Percentiles rank a stretch among this genome's conserved stretches.
Conservation (phyloP, 495 filamentous ascomycete genomes). For the Trichocladium uniseriatum region DNA sequence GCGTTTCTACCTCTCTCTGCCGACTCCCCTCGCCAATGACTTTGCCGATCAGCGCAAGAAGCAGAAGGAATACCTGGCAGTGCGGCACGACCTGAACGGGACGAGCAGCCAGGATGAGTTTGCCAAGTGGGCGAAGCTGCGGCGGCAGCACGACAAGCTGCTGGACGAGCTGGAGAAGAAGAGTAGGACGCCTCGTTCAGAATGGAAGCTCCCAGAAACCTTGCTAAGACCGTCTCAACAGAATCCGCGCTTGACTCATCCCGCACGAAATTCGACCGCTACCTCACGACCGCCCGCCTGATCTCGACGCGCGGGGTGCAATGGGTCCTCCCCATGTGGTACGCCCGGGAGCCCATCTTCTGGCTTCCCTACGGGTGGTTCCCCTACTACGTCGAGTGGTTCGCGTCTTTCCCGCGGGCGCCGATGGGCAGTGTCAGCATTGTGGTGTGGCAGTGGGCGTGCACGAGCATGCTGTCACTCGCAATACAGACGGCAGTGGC, state of each 20-base stretch:
- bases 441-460: constrained; percentile 83
- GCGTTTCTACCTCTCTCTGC: constrained; percentile 66
- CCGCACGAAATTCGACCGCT: constrained; percentile 65
- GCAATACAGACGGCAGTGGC: constrained; percentile 40
- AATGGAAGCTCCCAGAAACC: no score
- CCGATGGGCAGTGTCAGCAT: constrained; percentile 89
- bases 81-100: constrained; percentile 70
- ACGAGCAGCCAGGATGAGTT: constrained; percentile 96
- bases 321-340: constrained; percentile 81
- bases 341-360: constrained; percentile 72
- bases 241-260: constrained; percentile 33
- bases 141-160: constrained; percentile 75
- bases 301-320: constrained; percentile 72
- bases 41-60: constrained; percentile 52
- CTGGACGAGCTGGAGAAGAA: constrained; percentile 71
- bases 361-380: constrained; percentile 85
- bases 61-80: constrained; percentile 62
- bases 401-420: constrained; percentile 78
- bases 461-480: constrained; percentile 52
- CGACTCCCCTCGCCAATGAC: constrained; percentile 52
- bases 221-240: constrained; percentile 14
- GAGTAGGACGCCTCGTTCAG: no score
- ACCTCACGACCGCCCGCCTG: constrained; percentile 58
- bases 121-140: constrained; percentile 88
- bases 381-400: constrained; percentile 84